Base-by-base conservation (phyloP, 352 stramenopile species). In the Pythium chondricola region DNA sequence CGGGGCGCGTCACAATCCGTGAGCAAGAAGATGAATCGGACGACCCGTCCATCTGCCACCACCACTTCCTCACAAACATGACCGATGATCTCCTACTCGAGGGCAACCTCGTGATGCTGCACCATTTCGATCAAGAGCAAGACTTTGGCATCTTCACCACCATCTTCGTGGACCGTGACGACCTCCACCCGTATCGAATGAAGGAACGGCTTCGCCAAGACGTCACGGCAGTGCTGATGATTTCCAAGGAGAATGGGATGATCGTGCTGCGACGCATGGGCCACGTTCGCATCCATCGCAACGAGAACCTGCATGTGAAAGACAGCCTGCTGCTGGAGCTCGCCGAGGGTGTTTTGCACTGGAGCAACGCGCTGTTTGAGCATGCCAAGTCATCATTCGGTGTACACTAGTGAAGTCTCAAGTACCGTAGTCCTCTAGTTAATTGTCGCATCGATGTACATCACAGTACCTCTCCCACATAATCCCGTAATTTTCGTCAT, bases 311-410 rank as follows among this genome's bases (percentile, higher is more conserved):
- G 6, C 48, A 71, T 0, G 30, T 80, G 2, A 32, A 58, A 5
- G 44, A 39, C 13, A 43, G 54, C 10, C 52, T 40, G 3, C 48
- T 65, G 16, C 63, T 71, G 17, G 58, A 69, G 14, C 26, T 72
- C 2, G 62, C 58, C 17, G 69, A 80, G 49, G 49, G 44, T 29
- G 56, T 71, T 9, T 45, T 52, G 4, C 61, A 64, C 16, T 78
- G 65, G 64, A 54, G 63, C 6, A 65, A 75, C 17, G 64, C 69
- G 18, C 71, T 77, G 49, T 36, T 74, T 24, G 52, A 67, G 36
- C 39, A 45, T 25, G 39, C 39, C 39, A 31, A 45, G 13, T n/a
- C n/a, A n/a, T n/a, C n/a, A n/a, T n/a, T n/a, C n/a, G n/a, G n/a
- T n/a, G n/a, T n/a, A n/a, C n/a, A n/a, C n/a, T n/a, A n/a, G n/a